These are phyloP conservation scores for Phalaenopsis aphrodite DNA, from an alignment of 106 monocot genomes.

Conservation along the genomic window DNA sequence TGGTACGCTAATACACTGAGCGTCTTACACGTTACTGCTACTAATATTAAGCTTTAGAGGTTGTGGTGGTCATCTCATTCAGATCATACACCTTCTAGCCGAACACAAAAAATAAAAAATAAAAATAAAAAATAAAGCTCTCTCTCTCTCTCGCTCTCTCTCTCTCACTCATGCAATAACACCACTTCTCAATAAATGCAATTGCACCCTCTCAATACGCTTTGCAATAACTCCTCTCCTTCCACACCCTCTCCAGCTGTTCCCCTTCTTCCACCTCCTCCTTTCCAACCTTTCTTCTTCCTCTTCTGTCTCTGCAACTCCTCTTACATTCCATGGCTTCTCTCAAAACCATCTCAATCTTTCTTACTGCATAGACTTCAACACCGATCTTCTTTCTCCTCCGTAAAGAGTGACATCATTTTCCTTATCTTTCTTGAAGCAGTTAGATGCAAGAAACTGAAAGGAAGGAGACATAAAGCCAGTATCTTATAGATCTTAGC, in stretches of 20 bases:
- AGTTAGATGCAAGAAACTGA: not conserved
- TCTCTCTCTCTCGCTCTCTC: no score
- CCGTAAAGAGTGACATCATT: no score
- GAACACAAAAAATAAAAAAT: no score
- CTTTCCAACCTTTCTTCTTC: not conserved
- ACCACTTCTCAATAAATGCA: constrained; percentile 70
- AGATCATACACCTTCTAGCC: no score
- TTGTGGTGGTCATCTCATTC: no score
- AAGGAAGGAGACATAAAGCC: not conserved
- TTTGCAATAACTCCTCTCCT: constrained; percentile 69
- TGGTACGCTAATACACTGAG: no score
- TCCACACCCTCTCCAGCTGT: constrained; percentile 30
- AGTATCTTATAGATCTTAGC: constrained; percentile 14
- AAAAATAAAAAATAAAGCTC: no score
- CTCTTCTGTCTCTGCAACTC: not conserved
- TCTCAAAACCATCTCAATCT: not conserved
- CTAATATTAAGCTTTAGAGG: no score
- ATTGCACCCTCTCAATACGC: constrained; percentile 89
- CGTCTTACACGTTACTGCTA: no score
- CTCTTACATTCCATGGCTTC: constrained; percentile 10
- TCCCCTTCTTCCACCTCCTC: constrained; percentile 13
- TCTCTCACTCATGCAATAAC: constrained; percentile 27
- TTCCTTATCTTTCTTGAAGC: not conserved
- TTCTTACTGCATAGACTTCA: constrained; percentile 7
- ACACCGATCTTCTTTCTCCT: not conserved